Percentiles rank a stretch among this genome's conserved stretches.
phyloP scores from a whole-genome alignment of 306 rosid genomes.

The Corylus avellana region DNA sequence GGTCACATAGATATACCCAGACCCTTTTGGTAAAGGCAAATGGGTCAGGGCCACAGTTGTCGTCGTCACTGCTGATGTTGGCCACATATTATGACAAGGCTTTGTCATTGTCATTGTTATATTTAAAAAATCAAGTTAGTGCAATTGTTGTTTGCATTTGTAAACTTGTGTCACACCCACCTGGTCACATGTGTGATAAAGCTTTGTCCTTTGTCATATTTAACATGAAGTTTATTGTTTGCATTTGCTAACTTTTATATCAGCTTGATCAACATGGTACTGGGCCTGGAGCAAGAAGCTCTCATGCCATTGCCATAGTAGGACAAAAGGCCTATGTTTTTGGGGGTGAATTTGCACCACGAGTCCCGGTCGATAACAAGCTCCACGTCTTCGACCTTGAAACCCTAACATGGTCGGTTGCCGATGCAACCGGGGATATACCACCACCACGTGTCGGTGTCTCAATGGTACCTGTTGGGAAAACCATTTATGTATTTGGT shows the following conservation, averaged over 20 bases:
- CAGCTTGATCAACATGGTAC: conserved; percentile 71
- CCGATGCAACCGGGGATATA: conserved; percentile 42
- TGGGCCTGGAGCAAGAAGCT: conserved; percentile 85
- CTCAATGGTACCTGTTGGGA: conserved; percentile 59
- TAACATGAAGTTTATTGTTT: not conserved
- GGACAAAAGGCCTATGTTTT: conserved; percentile 76
- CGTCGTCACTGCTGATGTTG: not conserved
- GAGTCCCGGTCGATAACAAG: conserved; percentile 81
- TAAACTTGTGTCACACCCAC: not conserved
- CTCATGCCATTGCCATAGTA: conserved; percentile 76
- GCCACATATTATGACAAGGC: not conserved
- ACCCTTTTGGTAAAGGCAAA: too few species aligned
- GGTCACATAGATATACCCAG: too few species aligned
- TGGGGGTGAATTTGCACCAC: conserved; percentile 85
- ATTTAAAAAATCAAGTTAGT: too few species aligned
- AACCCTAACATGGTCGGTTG: conserved; percentile 62
- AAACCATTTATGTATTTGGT: conserved; percentile 76
- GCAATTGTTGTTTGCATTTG: not conserved
- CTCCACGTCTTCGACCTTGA: conserved; percentile 66
- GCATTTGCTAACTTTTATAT: not conserved
- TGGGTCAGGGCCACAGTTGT: not conserved
- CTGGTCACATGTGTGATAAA: not conserved
- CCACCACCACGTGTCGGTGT: conserved; percentile 95
- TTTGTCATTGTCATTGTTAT: not conserved
- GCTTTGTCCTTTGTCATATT: not conserved